Evolutionary conservation across 495 filamentous ascomycete genomes (phyloP).

Genomic region (Neurospora tetrasperma): DNA sequence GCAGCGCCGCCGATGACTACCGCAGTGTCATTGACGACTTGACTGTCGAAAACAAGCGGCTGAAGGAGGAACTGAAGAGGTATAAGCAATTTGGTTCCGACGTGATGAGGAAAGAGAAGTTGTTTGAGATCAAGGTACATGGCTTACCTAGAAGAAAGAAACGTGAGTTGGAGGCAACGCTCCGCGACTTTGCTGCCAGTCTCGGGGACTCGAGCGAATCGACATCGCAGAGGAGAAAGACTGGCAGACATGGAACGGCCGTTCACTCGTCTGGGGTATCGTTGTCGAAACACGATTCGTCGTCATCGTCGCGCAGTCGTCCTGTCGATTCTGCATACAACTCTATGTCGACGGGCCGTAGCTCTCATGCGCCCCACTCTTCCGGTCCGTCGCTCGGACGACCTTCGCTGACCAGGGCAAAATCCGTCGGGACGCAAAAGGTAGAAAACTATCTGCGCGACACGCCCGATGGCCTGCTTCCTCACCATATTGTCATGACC

Average conservation of each 20-base stretch:
- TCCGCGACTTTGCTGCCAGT: conserved; percentile 53
- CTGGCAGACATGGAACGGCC: conserved; percentile 22
- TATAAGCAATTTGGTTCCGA: conserved; percentile 53
- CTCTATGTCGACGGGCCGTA: conserved; percentile 51
- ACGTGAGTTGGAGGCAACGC: conserved; percentile 59
- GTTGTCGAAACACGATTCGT: conserved; percentile 35
- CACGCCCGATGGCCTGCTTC: conserved; percentile 49
- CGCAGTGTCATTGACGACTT: conserved; percentile 63
- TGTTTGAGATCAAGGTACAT: conserved; percentile 70
- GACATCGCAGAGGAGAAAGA: conserved; percentile 23
- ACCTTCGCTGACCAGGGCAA: conserved; percentile 14
- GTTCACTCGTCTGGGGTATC: conserved; percentile 21
- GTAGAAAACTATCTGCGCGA: conserved; percentile 50
- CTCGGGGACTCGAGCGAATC: conserved; percentile 36
- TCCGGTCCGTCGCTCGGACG: conserved; percentile 20
- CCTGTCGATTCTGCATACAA: conserved; percentile 64
- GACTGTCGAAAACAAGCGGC: conserved; percentile 58
- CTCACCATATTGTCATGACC: conserved; percentile 42
- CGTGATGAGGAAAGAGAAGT: conserved; percentile 50
- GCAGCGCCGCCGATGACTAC: conserved; percentile 48
- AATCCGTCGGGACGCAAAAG: conserved; percentile 34
- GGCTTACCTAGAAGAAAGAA: conserved; percentile 55
- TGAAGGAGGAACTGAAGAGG: conserved; percentile 57
- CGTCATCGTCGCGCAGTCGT: conserved; percentile 43
- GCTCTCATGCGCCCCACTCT: conserved; percentile 24